Percentiles rank a stretch among this genome's conserved stretches.
These are phyloP conservation scores for Claviceps sorghi DNA, from an alignment of 2,329 filamentous ascomycete species.

Conservation along the genomic window DNA sequence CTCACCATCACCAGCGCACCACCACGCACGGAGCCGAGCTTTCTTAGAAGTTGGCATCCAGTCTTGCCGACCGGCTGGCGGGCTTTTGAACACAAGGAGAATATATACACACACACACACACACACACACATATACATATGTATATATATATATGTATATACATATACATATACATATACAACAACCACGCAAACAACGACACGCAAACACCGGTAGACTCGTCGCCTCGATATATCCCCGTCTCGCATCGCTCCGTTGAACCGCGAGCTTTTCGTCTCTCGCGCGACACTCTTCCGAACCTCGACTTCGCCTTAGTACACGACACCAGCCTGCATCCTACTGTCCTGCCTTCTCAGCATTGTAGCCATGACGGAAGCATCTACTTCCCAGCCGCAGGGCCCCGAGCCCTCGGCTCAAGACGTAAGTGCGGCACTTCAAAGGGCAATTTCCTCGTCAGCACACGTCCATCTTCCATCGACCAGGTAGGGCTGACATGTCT, in stretches of 20 bases:
- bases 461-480: background rate
- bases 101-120: too few species aligned
- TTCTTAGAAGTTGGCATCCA: background rate
- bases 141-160: too few species aligned
- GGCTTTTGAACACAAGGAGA: background rate
- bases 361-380: constrained; percentile 14
- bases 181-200: too few species aligned
- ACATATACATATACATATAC: too few species aligned
- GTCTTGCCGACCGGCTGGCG: background rate
- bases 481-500: constrained; percentile 1
- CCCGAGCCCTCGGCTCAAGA: constrained; percentile 8
- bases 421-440: constrained; percentile 6
- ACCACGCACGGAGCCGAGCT: background rate
- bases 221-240: background rate
- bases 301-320: background rate
- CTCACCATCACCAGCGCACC: background rate
- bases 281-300: background rate
- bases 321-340: constrained; percentile 2
- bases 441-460: background rate
- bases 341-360: constrained; percentile 8
- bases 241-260: background rate
- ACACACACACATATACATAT: too few species aligned
- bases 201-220: background rate
- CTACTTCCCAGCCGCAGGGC: constrained; percentile 11
- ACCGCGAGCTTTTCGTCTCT: background rate